Evolutionary conservation across 2,329 filamentous ascomycete genomes (phyloP), one percentile per base, ranked within the genome.

Genomic region (Pestalotiopsis sp.): DNA sequence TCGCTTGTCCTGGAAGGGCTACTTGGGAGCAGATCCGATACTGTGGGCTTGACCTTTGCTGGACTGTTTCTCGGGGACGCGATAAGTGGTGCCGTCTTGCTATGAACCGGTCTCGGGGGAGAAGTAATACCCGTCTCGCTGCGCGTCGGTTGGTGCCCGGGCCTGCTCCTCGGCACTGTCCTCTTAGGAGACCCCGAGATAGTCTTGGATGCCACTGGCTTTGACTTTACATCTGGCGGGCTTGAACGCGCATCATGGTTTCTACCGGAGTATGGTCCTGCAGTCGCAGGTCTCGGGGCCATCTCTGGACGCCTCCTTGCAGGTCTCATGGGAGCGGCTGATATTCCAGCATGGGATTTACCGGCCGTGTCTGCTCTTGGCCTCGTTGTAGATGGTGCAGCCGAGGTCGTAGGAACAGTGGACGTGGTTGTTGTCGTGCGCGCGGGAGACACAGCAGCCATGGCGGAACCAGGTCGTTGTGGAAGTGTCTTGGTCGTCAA

Each of bases 261-360:
- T 72, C 89, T 83, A 11, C 90, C 85, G 23, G 89, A 91, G 75
- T 91, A 91, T 0, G 89, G 89, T 0, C 89, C 89, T 12, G 89
- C 89, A 13, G 89, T 91, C 13, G 89, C 89, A 41, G 89, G 89
- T 68, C 89, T 84, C 36, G 86, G 81, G 58, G 84, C 84, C 73
- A 88, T 81, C 67, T 91, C 89, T 3, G 89, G 88, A 57, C 87
- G 83, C 72, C 84, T 86, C 76, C 85, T 87, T 57, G 84, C 82
- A 62, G 89, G 89, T 68, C 89, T 83, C 84, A 91, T 88, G 1
- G 89, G 89, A 36, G 89, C 89, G 60, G 87, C 87, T 11, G 89
- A 91, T 78, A 91, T 85, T 45, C 89, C 89, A 17, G 86, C 86
- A 38, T 87, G 83, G 31, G 85, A 81, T 68, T 85, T 78, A 13